Conservation (phyloP, 2,329 filamentous ascomycete genomes). For the Allantophomopsis cytisporea region DNA sequence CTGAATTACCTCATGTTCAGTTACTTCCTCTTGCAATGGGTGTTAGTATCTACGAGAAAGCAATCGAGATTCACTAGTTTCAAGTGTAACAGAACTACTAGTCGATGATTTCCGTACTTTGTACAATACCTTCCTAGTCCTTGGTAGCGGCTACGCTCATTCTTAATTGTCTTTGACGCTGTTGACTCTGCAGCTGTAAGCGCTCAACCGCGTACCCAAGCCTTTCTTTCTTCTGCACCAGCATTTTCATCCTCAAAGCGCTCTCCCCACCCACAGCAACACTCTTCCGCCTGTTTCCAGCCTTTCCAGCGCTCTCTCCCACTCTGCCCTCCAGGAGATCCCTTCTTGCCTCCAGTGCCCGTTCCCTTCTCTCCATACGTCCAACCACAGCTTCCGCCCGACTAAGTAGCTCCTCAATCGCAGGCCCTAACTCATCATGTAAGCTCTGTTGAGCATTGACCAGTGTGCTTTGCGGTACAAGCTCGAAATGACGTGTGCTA, state of each 20-base stretch:
- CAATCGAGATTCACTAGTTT: too few species aligned
- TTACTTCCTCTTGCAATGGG: too few species aligned
- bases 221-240: conserved; percentile 51
- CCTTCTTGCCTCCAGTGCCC: conserved; percentile 49
- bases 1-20: too few species aligned
- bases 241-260: conserved; percentile 6
- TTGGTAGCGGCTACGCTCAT: conserved; percentile 45
- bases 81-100: too few species aligned
- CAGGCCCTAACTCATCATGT: conserved; percentile 58
- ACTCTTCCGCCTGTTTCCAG: conserved; percentile 13
- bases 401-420: conserved; percentile 47
- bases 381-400: conserved; percentile 51
- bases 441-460: conserved; percentile 50
- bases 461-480: conserved; percentile 53
- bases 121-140: neutral
- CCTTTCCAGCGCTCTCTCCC: conserved; percentile 29
- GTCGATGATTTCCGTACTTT: too few species aligned
- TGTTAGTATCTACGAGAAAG: too few species aligned
- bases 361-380: conserved; percentile 51
- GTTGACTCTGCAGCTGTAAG: conserved; percentile 51
- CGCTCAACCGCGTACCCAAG: conserved; percentile 58
- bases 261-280: conserved; percentile 22
- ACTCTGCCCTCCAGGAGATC: conserved; percentile 54
- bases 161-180: conserved; percentile 55
- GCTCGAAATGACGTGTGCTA: conserved; percentile 46